Conservation (phyloP, 495 filamentous ascomycete genomes). For the Sabuloglossum arenarium region DNA sequence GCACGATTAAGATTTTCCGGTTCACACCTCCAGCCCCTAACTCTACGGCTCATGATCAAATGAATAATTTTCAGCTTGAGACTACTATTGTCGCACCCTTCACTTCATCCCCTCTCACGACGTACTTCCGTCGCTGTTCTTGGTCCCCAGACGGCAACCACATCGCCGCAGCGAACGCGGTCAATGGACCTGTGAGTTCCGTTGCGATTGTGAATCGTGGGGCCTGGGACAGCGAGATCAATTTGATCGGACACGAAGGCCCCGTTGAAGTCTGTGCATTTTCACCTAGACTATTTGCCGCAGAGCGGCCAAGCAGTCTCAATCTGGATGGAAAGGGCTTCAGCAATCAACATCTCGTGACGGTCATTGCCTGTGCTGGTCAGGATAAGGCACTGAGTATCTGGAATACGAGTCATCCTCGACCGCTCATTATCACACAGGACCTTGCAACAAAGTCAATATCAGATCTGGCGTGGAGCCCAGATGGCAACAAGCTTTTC, state of each 20-base stretch:
- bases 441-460: conserved; percentile 79
- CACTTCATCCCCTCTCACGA: conserved; percentile 70
- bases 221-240: conserved; percentile 90
- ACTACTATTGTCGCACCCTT: conserved; percentile 72
- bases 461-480: conserved; percentile 85
- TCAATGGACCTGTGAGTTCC: conserved; percentile 91
- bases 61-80: conserved; percentile 87
- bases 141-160: conserved; percentile 96
- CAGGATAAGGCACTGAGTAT: conserved; percentile 90
- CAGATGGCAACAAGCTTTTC: conserved; percentile 74
- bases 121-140: conserved; percentile 88
- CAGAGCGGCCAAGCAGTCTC: conserved; percentile 32
- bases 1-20: conserved; percentile 88
- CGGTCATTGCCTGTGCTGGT: conserved; percentile 88
- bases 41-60: conserved; percentile 78
- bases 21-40: conserved; percentile 85
- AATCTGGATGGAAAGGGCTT: conserved; percentile 22
- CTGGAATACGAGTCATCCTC: conserved; percentile 88
- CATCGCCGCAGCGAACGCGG: conserved; percentile 90
- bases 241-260: conserved; percentile 89
- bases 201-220: conserved; percentile 89
- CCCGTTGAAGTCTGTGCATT: conserved; percentile 96
- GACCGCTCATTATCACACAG: conserved; percentile 72
- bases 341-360: conserved; percentile 36
- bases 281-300: conserved; percentile 76